phyloP scores from a whole-genome alignment of 371 early-diverging fungal species.

The Coemansia sp. region DNA sequence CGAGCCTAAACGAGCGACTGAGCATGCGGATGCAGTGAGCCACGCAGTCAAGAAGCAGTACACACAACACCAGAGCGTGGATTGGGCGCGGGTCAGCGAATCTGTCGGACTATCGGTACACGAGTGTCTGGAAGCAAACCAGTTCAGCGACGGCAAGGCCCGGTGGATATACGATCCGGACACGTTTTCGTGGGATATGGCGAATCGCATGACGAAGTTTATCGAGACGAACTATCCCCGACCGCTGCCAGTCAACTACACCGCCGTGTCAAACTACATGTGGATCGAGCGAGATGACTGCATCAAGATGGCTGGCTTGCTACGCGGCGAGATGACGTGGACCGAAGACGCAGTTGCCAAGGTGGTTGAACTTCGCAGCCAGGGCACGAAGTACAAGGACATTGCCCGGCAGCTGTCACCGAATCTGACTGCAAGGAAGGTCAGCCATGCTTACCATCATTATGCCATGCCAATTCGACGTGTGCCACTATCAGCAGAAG shows the following conservation, averaged over 20 bases:
- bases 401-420: slow-evolving; percentile 7
- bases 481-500: neutral
- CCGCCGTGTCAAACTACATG: slow-evolving; percentile 16
- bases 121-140: slow-evolving; percentile 5
- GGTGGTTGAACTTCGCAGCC: neutral
- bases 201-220: neutral
- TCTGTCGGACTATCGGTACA: neutral
- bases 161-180: neutral
- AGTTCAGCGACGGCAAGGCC: neutral
- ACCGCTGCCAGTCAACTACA: slow-evolving; percentile 5
- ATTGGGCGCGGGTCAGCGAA: neutral
- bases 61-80: neutral
- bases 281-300: slow-evolving; percentile 17
- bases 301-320: slow-evolving; percentile 2
- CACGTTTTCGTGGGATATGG: neutral
- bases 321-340: slow-evolving; percentile 11
- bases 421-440: neutral
- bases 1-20: neutral
- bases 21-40: neutral
- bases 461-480: neutral
- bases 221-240: neutral
- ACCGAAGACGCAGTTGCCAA: neutral
- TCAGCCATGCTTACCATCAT: neutral
- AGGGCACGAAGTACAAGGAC: neutral
- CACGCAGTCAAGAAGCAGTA: slow-evolving; percentile 1